Base-by-base conservation (phyloP, 2,329 filamentous ascomycete species). In the Fusarium lateritium region DNA sequence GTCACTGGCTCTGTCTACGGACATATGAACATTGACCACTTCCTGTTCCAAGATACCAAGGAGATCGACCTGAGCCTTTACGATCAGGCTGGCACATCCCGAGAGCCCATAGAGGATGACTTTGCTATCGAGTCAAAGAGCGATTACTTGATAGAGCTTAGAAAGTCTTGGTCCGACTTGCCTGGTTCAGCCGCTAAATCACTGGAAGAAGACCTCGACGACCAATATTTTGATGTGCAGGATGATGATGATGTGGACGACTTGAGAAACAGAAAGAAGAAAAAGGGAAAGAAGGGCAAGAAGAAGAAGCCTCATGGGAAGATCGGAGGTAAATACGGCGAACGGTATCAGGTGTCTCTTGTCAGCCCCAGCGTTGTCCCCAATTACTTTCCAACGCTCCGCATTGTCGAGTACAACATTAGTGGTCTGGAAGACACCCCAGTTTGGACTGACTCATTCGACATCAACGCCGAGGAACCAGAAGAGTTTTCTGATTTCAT, bases 21-120 rank as follows among this genome's bases (percentile, higher is more conserved):
- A 2, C 96, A 99, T 78, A 98, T 99, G 96, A 99, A 99, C 76
- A 92, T 98, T 69, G 96, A 99, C 74, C 96, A 99, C 79, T 99
- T 99, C 79, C 87, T 98, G 76, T 82, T 99, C 17, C 93, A 97
- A 73, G 95, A 98, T 77, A 93, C 90, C 59, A 85, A 92, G 40
- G 88, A 97, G 1, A 85, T 98, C 55, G 85, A 92, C 64, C 85
- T 94, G 47, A 80, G 82, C 69, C 79, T 43, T 73, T 54, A 78
- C 3, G 72, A 78, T n/a, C 38, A 70, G 14, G 43, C 43, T 10
- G 59, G 74, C 21, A 62, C 73, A 34, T 53, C 34, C 3, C 68
- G 71, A 24, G 42, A 62, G 6, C 60, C 71, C 3, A 80, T 83
- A 75, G 83, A 84, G 13, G 83, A 85, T n/a, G 82, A 83, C n/a